Percentiles rank a stretch among this genome's conserved stretches.
These are phyloP conservation scores for Nymphaea thermarum DNA, from an alignment of 164 flowering plant genomes.

Conservation along the genomic window DNA sequence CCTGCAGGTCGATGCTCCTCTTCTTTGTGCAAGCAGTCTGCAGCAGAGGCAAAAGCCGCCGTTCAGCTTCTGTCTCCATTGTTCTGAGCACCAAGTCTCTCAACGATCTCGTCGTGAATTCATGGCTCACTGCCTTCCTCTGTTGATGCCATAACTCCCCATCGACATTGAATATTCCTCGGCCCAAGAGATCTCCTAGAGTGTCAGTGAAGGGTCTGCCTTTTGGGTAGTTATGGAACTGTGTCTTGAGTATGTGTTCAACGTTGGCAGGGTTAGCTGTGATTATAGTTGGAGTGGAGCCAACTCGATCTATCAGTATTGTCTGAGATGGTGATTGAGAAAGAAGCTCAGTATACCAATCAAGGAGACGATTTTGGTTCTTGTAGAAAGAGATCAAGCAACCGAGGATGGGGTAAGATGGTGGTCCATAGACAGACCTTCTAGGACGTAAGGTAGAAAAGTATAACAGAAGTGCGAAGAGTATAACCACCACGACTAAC, in stretches of 20 bases:
- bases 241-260: conserved; percentile 62
- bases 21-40: conserved; percentile 19
- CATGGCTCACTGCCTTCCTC: conserved; percentile 65
- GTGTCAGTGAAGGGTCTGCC: conserved; percentile 68
- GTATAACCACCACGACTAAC: not conserved
- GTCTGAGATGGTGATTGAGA: conserved; percentile 46
- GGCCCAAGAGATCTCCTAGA: conserved; percentile 79
- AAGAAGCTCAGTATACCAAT: conserved; percentile 74
- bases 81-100: conserved; percentile 26
- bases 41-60: conserved; percentile 41
- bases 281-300: conserved; percentile 45
- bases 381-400: conserved; percentile 50
- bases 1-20: conserved; percentile 31
- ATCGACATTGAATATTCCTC: conserved; percentile 79
- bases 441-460: conserved; percentile 35
- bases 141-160: conserved; percentile 64
- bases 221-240: conserved; percentile 69
- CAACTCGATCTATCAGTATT: conserved; percentile 40
- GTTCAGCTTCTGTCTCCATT: conserved; percentile 36
- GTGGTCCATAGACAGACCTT: conserved; percentile 19
- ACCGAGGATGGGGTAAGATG: conserved; percentile 54
- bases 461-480: conserved; percentile 21
- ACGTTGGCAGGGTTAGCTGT: conserved; percentile 81
- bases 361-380: conserved; percentile 45
- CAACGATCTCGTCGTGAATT: conserved; percentile 44